Conservation (phyloP, 441 rosid species). For the Pelargonium citronellum region DNA sequence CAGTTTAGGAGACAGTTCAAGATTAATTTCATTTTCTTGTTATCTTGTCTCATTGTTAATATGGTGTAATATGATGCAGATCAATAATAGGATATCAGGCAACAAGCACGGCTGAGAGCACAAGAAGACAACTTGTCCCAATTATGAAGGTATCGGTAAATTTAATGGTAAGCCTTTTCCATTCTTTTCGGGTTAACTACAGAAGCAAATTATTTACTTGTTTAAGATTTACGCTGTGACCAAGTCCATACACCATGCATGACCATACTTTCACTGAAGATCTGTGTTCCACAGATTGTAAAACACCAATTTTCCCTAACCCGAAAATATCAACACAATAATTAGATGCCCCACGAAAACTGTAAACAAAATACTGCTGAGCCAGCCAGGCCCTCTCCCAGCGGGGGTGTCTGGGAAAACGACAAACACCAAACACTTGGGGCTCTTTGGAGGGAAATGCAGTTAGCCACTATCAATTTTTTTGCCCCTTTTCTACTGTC, state of each 20-base stretch:
- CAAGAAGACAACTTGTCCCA: background rate
- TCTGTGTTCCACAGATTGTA: too few relatives aligned
- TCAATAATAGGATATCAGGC: background rate
- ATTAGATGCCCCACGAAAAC: background rate
- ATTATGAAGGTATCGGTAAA: too few relatives aligned
- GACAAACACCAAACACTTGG: background rate
- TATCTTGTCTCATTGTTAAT: background rate
- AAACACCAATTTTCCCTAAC: background rate
- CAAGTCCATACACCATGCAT: too few relatives aligned
- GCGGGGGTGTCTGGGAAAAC: background rate
- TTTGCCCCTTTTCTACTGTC: too few relatives aligned
- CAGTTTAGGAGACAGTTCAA: background rate
- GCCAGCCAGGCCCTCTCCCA: background rate
- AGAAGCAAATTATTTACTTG: too few relatives aligned
- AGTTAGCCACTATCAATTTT: too few relatives aligned
- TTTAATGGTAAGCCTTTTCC: too few relatives aligned
- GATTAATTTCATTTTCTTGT: background rate
- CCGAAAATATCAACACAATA: background rate
- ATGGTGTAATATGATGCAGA: constrained; percentile 2
- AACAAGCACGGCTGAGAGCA: background rate
- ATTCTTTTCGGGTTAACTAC: too few relatives aligned
- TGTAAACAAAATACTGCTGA: background rate
- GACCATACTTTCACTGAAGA: too few relatives aligned
- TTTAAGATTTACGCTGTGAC: too few relatives aligned
- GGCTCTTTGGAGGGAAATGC: background rate